Evolutionary conservation across 2,329 filamentous ascomycete genomes (phyloP).

Genomic region (Moelleriella libera): DNA sequence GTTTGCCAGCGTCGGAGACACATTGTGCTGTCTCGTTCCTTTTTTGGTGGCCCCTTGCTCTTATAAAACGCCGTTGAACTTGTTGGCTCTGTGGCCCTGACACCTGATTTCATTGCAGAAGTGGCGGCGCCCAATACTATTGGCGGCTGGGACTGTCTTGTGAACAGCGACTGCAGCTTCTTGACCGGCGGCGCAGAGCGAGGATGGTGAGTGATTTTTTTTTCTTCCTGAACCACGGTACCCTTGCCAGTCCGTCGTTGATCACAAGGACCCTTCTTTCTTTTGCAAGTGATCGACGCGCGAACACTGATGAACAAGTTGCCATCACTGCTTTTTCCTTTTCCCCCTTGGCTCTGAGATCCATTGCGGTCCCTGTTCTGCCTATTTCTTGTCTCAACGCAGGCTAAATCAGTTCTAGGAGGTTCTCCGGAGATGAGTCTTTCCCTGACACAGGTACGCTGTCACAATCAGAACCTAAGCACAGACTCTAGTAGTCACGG

Average conservation of each 20-base stretch:
- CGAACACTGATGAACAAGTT: neutral
- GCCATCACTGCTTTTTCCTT: no score
- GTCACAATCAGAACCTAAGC: constrained; percentile 13
- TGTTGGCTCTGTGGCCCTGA: neutral
- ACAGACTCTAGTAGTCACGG: constrained; percentile 13
- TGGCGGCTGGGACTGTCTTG: constrained; percentile 67
- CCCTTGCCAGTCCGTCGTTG: neutral
- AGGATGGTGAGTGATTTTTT: constrained; percentile 53
- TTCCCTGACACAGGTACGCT: constrained; percentile 28
- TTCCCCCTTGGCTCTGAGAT: constrained; percentile 1
- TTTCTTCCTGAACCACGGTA: constrained; percentile 1
- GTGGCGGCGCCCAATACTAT: constrained; percentile 12
- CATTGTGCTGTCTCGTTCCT: no score
- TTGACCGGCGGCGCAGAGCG: constrained; percentile 68
- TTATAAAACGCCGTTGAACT: no score
- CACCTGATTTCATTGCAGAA: neutral
- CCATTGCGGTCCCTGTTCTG: neutral
- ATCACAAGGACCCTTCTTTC: neutral
- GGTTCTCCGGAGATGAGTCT: constrained; percentile 42
- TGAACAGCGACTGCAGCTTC: constrained; percentile 78
- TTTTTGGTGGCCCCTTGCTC: no score
- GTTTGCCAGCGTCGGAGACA: no score
- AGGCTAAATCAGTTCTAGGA: constrained; percentile 15
- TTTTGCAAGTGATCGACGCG: neutral
- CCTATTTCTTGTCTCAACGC: neutral